Evolutionary conservation across 2,329 filamentous ascomycete species (phyloP).

Genomic region (Macroventuria anomochaeta): DNA sequence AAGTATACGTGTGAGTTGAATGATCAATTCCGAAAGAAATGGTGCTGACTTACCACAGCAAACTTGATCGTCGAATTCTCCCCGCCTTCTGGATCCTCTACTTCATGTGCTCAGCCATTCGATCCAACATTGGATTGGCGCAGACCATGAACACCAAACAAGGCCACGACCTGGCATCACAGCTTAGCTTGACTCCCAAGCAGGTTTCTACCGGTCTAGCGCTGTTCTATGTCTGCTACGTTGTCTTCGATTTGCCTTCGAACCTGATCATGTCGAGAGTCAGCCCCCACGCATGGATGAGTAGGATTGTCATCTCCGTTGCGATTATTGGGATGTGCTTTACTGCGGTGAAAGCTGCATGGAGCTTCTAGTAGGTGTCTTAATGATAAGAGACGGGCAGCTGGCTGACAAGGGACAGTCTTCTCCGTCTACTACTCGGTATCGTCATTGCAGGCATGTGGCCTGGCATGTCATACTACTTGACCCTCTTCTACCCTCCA

Average conservation of each 20-base stretch:
- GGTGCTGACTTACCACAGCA: constrained; percentile 45
- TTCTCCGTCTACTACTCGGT: constrained; percentile 84
- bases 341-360: constrained; percentile 78
- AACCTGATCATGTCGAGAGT: constrained; percentile 88
- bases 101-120: constrained; percentile 89
- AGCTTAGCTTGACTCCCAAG: constrained; percentile 72
- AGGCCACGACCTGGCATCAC: constrained; percentile 75
- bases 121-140: constrained; percentile 90
- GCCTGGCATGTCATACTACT: constrained; percentile 93
- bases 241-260: constrained; percentile 86
- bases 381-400: not conserved
- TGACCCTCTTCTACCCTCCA: constrained; percentile 90
- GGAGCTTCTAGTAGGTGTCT: constrained; percentile 76
- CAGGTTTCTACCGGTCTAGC: constrained; percentile 85
- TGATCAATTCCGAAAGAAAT: no score
- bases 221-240: constrained; percentile 91
- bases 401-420: constrained; percentile 42
- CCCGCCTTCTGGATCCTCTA: constrained; percentile 89
- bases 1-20: constrained; percentile 46
- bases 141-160: constrained; percentile 84
- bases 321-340: constrained; percentile 85
- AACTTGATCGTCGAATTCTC: constrained; percentile 65
- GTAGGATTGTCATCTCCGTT: constrained; percentile 85
- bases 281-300: constrained; percentile 89
- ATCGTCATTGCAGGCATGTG: constrained; percentile 92